A percentile compares a stretch with the other conserved stretches of the same genome.
phyloP scores from a whole-genome alignment of 2,329 filamentous ascomycete genomes.

The Orbilia javanica region DNA sequence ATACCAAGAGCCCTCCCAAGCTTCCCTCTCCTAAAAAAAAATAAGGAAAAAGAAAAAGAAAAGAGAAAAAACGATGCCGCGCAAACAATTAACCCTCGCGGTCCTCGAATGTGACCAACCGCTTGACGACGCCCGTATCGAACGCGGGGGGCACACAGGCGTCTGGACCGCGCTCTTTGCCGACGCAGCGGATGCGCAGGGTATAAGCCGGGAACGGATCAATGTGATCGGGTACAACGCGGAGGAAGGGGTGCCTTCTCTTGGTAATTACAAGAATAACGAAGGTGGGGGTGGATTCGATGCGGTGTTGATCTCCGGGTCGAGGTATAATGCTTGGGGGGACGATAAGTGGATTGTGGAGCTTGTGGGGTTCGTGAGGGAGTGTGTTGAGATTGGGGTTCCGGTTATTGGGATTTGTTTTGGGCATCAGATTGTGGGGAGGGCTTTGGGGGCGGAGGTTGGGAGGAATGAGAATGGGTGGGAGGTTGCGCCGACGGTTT shows the following conservation, averaged over 20 bases:
- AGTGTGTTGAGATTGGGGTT: constrained; percentile 73
- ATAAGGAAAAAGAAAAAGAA: neutral
- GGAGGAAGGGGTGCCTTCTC: constrained; percentile 68
- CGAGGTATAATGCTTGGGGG: constrained; percentile 77
- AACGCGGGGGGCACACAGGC: constrained; percentile 73
- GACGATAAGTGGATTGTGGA: constrained; percentile 80
- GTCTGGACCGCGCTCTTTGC: constrained; percentile 78
- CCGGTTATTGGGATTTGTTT: constrained; percentile 84
- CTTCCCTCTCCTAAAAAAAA: neutral
- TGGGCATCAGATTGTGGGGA: constrained; percentile 85
- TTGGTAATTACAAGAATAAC: constrained; percentile 63
- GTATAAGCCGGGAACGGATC: constrained; percentile 64
- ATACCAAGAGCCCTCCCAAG: too few species aligned
- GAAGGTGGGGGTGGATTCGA: constrained; percentile 74
- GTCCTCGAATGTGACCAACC: constrained; percentile 90
- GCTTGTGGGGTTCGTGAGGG: constrained; percentile 76
- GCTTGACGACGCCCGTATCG: constrained; percentile 71
- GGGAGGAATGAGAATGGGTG: constrained; percentile 77
- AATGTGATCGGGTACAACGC: constrained; percentile 32
- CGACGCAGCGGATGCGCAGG: constrained; percentile 72
- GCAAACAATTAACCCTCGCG: constrained; percentile 77
- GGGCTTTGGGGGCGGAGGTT: constrained; percentile 78
- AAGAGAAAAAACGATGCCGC: constrained; percentile 13
- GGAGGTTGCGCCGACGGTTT: constrained; percentile 80
- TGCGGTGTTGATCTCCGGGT: constrained; percentile 83